Evolutionary conservation across 306 rosid species (phyloP), one percentile per base, ranked within the genome.

Genomic region (Myrica gale): DNA sequence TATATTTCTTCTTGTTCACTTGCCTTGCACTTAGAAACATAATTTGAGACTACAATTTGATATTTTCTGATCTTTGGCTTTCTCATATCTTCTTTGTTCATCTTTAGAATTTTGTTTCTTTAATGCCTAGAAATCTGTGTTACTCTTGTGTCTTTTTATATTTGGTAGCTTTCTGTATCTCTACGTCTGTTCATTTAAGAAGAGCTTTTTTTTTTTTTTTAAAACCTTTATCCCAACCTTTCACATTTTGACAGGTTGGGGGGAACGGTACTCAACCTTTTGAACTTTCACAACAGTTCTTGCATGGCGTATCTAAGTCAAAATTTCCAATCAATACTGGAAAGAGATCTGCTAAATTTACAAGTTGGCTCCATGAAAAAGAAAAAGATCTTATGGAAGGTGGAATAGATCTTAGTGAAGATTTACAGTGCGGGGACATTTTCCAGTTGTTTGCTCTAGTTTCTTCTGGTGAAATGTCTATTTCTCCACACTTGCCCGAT

Each of bases 401-500:
- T 57, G 97, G 91, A 41, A 62, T 84, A 54, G 63, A 83, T 85
- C 93, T 95, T 80, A 23, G 84, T 46, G 84, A 84, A 73, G 92
- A 92, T 82, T 84, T 95, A 73, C 97, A 92, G 62, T 95, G 97
- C 54, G 97, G 97, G 67, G 97, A 92, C 44, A 60, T 89, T 79
- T 85, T 90, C 76, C 93, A 83, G 85, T 85, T 95, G 90, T 89
- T 92, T 82, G 96, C 96, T 82, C 82, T 89, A 84, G 87, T 90
- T 80, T 86, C 92, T 66, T 84, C 84, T 4, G 96, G 93, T 63
- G 93, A 92, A 78, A 79, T 90, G 84, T 90, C 92, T 60, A 82
- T 95, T 79, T 85, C 78, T 47, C 89, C 96, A 60, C 81, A 71
- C 80, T 85, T 95, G 87, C 97, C 99, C 55, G 87, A 85, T 65